Evolutionary conservation across 139 green algal genomes (phyloP).

Genomic region (Gonium pectorale): DNA sequence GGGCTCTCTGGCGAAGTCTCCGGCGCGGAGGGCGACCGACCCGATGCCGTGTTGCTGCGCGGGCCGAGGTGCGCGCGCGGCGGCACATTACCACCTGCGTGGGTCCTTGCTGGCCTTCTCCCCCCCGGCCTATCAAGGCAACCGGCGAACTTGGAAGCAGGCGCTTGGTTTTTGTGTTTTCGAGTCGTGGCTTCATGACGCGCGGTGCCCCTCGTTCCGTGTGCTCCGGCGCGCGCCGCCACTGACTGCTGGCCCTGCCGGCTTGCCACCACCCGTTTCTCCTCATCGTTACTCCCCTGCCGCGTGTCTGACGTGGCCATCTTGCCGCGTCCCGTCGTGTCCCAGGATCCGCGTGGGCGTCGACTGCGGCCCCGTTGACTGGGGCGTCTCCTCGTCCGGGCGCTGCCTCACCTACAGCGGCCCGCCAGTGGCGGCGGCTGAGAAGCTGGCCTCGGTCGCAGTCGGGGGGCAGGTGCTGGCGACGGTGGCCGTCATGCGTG

Average conservation of each 20-base stretch:
- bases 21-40: background rate
- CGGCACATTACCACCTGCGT: too few relatives aligned
- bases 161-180: too few relatives aligned
- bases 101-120: too few relatives aligned
- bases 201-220: too few relatives aligned
- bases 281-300: too few relatives aligned
- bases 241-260: too few relatives aligned
- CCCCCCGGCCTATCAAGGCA: too few relatives aligned
- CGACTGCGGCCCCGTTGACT: conserved; percentile 22
- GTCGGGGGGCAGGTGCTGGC: background rate
- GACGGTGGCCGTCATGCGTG: background rate
- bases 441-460: background rate
- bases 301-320: background rate
- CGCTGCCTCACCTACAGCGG: conserved; percentile 1
- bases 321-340: background rate
- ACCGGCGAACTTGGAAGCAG: too few relatives aligned
- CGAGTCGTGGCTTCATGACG: too few relatives aligned
- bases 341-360: conserved; percentile 26
- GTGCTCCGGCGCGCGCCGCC: too few relatives aligned
- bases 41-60: background rate
- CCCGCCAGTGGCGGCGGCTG: background rate
- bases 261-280: too few relatives aligned
- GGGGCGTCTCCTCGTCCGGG: conserved; percentile 5
- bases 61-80: background rate
- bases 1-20: too few relatives aligned